A percentile compares a stretch with the other conserved stretches of the same genome.
Conservation (phyloP, 2,329 filamentous ascomycete species). For the Didymella pomorum region DNA sequence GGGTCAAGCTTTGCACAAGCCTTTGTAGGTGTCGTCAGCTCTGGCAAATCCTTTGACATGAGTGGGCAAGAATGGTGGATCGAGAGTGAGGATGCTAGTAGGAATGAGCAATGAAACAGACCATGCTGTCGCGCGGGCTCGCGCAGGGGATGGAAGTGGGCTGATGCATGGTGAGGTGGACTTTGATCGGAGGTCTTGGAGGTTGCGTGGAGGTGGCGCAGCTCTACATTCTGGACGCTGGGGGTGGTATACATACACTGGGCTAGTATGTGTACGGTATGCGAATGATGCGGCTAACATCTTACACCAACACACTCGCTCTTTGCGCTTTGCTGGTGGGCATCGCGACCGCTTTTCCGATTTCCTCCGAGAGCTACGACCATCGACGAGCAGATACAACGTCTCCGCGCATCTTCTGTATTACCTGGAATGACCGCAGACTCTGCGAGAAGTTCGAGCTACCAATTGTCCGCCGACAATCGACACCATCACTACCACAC, state of each 20-base stretch:
- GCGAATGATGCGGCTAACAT: background rate
- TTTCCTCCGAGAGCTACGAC: background rate
- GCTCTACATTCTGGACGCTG: background rate
- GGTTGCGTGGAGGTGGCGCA: slow-evolving; percentile 4
- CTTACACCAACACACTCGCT: background rate
- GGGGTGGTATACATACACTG: background rate
- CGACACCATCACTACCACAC: no score
- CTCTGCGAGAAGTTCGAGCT: background rate
- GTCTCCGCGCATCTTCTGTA: background rate
- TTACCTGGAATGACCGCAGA: background rate
- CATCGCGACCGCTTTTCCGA: background rate
- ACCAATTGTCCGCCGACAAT: background rate
- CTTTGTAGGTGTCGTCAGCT: slow-evolving; percentile 2
- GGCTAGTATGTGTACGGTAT: background rate
- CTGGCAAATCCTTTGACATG: background rate
- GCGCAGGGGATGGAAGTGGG: slow-evolving; percentile 1
- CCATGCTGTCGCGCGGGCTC: background rate
- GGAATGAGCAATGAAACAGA: background rate
- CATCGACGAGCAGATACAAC: background rate
- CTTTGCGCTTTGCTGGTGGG: background rate
- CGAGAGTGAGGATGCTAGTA: background rate
- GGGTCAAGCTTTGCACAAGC: slow-evolving; percentile 15
- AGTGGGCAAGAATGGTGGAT: background rate
- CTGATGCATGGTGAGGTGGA: background rate
- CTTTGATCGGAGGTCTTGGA: background rate